Evolutionary conservation across 2,329 filamentous ascomycete genomes (phyloP).

Genomic region (Endothia cerciana): DNA sequence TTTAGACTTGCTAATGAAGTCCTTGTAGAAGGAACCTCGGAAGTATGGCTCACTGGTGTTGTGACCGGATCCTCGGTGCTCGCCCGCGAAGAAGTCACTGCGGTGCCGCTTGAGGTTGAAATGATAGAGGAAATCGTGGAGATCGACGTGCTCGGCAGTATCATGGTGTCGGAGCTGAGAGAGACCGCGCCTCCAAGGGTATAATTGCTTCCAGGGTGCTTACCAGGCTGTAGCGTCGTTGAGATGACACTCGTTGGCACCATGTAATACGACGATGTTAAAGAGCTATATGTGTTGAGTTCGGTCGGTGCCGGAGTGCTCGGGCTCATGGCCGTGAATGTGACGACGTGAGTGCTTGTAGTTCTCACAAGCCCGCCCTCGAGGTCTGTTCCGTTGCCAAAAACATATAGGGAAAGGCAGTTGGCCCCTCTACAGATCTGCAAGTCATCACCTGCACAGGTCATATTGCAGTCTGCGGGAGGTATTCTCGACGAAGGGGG

Average conservation of each 20-base stretch:
- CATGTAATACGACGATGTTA: neutral
- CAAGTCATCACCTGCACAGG: neutral
- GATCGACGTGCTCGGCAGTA: neutral
- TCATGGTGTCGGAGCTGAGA: neutral
- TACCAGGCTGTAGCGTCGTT: neutral
- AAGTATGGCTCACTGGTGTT: neutral
- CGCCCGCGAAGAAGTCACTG: neutral
- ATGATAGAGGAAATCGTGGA: neutral
- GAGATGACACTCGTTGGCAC: neutral
- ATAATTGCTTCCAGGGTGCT: neutral
- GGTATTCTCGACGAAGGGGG: neutral
- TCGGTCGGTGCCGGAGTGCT: neutral
- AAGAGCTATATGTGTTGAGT: neutral
- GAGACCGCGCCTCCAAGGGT: neutral
- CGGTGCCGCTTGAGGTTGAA: neutral
- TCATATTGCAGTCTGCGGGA: neutral
- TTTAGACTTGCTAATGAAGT: neutral
- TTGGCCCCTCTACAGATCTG: neutral
- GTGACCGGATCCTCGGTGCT: neutral
- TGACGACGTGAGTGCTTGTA: neutral
- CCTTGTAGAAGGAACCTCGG: neutral
- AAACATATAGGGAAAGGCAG: neutral
- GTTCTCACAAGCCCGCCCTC: neutral
- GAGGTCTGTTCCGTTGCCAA: neutral
- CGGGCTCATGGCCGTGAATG: neutral